These are phyloP conservation scores for Immersiporthe knoxdaviesiana DNA, from an alignment of 2,329 filamentous ascomycete species.

Conservation along the genomic window DNA sequence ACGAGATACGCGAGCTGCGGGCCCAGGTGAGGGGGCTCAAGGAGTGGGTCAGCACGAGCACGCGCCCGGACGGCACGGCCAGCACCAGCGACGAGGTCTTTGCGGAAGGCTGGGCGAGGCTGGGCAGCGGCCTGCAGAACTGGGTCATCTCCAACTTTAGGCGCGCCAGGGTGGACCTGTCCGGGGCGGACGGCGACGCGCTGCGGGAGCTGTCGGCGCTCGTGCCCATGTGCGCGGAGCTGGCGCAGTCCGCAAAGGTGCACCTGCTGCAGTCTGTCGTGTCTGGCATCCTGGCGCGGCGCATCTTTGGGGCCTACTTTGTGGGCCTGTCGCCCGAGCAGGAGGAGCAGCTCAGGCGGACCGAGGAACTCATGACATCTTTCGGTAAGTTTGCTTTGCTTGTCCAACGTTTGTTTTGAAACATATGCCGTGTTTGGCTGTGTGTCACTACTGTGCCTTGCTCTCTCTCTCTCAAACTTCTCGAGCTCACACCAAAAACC, in stretches of 20 bases:
- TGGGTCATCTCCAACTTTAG: slow-evolving; percentile 74
- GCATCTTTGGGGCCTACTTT: slow-evolving; percentile 65
- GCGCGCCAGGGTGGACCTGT: slow-evolving; percentile 59
- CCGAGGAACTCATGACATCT: slow-evolving; percentile 50
- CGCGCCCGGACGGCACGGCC: slow-evolving; percentile 62
- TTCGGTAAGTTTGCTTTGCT: slow-evolving; percentile 45
- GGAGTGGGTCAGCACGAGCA: slow-evolving; percentile 71
- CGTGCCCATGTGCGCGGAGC: slow-evolving; percentile 62
- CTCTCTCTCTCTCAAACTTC: background rate
- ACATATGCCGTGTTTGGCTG: background rate
- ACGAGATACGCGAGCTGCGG: slow-evolving; percentile 57
- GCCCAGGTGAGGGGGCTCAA: slow-evolving; percentile 69
- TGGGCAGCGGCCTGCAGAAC: slow-evolving; percentile 72
- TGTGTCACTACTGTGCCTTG: no score
- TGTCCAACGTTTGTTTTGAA: background rate
- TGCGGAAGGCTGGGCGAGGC: slow-evolving; percentile 60
- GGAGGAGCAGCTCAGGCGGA: slow-evolving; percentile 51
- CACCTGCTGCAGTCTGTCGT: slow-evolving; percentile 66
- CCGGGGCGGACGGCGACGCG: slow-evolving; percentile 27
- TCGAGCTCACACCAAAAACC: background rate
- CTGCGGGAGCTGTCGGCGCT: slow-evolving; percentile 37
- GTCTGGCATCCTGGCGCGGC: slow-evolving; percentile 62
- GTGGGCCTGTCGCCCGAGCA: slow-evolving; percentile 63
- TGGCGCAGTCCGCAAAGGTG: slow-evolving; percentile 56
- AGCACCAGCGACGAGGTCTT: slow-evolving; percentile 70